Evolutionary conservation across 768 basidiomycete species (phyloP).

Genomic region (Xerocomellus chrysenteron): DNA sequence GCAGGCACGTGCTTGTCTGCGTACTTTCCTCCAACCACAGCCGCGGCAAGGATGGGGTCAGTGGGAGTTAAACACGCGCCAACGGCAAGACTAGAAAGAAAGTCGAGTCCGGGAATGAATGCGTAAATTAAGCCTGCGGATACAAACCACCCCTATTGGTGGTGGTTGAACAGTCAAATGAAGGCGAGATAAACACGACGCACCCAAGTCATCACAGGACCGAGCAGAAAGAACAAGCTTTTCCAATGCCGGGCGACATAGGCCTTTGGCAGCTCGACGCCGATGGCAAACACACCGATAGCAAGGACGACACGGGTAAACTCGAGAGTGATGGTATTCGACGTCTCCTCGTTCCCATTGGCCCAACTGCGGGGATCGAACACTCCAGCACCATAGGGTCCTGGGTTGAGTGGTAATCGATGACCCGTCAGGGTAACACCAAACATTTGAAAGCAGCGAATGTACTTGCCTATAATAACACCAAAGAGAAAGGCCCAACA

Average conservation of each 20-base stretch:
- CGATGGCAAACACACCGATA: slow-evolving; percentile 96
- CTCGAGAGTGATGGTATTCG: slow-evolving; percentile 86
- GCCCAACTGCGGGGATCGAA: slow-evolving; percentile 85
- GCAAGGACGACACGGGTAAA: slow-evolving; percentile 89
- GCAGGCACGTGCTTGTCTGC: slow-evolving; percentile 96
- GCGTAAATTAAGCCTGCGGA: slow-evolving; percentile 90
- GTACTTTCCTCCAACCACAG: slow-evolving; percentile 90
- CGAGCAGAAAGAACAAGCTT: slow-evolving; percentile 80
- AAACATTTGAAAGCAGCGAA: background rate
- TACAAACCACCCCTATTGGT: slow-evolving; percentile 84
- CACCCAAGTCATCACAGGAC: slow-evolving; percentile 84
- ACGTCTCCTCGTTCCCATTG: slow-evolving; percentile 40
- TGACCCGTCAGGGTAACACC: slow-evolving; percentile 5
- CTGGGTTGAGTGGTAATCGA: slow-evolving; percentile 34
- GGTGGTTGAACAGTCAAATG: slow-evolving; percentile 4
- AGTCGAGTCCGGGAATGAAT: slow-evolving; percentile 84
- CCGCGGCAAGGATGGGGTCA: slow-evolving; percentile 35
- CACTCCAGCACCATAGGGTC: slow-evolving; percentile 78
- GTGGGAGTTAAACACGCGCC: slow-evolving; percentile 94
- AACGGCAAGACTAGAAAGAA: slow-evolving; percentile 85
- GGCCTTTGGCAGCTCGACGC: slow-evolving; percentile 94
- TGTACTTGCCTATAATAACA: slow-evolving; percentile 72
- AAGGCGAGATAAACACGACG: slow-evolving; percentile 29
- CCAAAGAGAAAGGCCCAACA: slow-evolving; percentile 94
- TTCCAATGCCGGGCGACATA: slow-evolving; percentile 95